phyloP scores from a whole-genome alignment of 2,329 filamentous ascomycete species.

The Rhytidhysteron rufulum region DNA sequence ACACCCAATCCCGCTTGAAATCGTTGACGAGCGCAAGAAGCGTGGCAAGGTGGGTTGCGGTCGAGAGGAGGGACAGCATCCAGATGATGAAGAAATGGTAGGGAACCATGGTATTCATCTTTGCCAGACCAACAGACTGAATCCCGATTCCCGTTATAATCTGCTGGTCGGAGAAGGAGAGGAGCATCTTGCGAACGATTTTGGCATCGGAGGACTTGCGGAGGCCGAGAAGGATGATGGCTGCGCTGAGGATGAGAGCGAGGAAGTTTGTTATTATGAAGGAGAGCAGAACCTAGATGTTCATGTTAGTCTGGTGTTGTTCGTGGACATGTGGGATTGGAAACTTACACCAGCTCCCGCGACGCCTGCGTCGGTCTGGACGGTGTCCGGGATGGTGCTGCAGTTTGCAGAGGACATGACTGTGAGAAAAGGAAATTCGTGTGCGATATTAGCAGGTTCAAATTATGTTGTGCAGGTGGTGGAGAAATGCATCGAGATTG shows the following conservation, averaged over 20 bases:
- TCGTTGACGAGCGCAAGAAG: constrained; percentile 63
- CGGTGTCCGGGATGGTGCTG: constrained; percentile 40
- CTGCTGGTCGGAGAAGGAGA: constrained; percentile 64
- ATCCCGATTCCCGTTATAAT: constrained; percentile 67
- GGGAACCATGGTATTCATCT: constrained; percentile 55
- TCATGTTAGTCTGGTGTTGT: constrained; percentile 1
- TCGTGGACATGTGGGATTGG: background rate
- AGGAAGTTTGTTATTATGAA: constrained; percentile 63
- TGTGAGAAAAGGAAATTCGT: too few relatives aligned
- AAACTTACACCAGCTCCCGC: constrained; percentile 53
- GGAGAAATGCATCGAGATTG: background rate
- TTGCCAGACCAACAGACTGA: constrained; percentile 59
- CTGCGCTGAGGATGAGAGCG: constrained; percentile 53
- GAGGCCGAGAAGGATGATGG: constrained; percentile 55
- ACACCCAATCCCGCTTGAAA: constrained; percentile 63
- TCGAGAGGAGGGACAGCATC: constrained; percentile 63
- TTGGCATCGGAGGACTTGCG: constrained; percentile 45
- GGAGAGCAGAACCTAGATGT: constrained; percentile 55
- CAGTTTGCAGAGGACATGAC: constrained; percentile 34
- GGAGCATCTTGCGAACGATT: constrained; percentile 61
- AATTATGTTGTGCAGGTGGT: too few relatives aligned
- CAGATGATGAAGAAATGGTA: constrained; percentile 72
- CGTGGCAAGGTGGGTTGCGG: constrained; percentile 62
- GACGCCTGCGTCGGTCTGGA: constrained; percentile 54
- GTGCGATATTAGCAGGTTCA: too few relatives aligned